Evolutionary conservation across 805 yeast species (phyloP), one percentile per base, ranked within the genome.

Genomic region (Priceomyces melissophilus): DNA sequence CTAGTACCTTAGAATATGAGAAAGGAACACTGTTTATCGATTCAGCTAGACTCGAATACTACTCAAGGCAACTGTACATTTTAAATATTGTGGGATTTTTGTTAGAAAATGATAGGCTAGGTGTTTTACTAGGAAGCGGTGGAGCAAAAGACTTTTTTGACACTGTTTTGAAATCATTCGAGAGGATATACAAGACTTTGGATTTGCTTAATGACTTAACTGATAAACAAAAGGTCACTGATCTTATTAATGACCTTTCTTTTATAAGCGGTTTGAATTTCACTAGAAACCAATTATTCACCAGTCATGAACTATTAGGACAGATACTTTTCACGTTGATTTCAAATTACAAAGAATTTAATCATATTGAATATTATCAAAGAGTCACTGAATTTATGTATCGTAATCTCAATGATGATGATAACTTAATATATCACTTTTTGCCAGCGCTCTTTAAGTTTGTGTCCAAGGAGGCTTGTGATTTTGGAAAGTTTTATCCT

Each of bases 251-350:
- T 48, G 71, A 55, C 60, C 70, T 46, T 50, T 69, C 14, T 13
- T 66, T 67, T 35, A 60, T 67, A 28, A 56, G 54, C 44, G 54
- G 64, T 14, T 58, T 84, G 28, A 70, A 69, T 29, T 81, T 76
- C 51, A 76, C 84, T 53, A 77, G 88, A 46, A 78, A 76, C 41
- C 79, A 79, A 47, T 66, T 87, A 23, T 73, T 79, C 39, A 69
- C 68, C 37, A 82, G 82, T 50, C 93, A 89, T 57, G 95, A 87
- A 52, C 55, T 73, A 2, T 61, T 90, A 40, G 82, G 90, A 33
- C 85, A 81, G 56, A 67, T 87, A 1, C 64, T 84, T 5, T 77
- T 59, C 49, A 82, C 84, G 2, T 58, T 78, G 33, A 65, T 74
- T 6, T 64, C 67, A 2, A 65, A 65, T 30, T 65, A 68, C 30